Base-by-base conservation (phyloP, 163 green algal species). In the Smithsoniella earleae region DNA sequence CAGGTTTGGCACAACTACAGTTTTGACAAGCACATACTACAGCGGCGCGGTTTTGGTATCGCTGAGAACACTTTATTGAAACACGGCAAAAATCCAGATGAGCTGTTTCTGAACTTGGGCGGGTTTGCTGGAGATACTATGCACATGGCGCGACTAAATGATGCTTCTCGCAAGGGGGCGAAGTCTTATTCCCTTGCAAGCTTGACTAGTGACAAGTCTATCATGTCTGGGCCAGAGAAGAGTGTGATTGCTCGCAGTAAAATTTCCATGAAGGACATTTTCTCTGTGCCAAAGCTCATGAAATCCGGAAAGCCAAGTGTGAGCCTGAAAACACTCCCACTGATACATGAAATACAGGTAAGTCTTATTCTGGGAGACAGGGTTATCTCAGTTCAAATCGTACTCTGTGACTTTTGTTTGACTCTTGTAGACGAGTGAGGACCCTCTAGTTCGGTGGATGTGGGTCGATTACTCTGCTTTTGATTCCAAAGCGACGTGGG, bases 1-100 rank as follows among this genome's bases (percentile, higher is more conserved):
- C 78, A 90, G 82, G 86, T 97, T 33, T 98, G 92, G 92, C 91
- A 97, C 85, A 98, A 98, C 81, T 98, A 97, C 79, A 86, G 86
- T 36, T 98, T 98, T 74, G 93, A 98, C 82, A 86, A 91, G 1
- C 93, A 98, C 80, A 90, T 98, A 33, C 69, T 95, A 62, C 72
- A 81, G 52, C 87, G 88, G 22, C 74, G 80, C 78, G 82, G 79
- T 78, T 30, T 81, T 85, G 25, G 30, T 37, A 74, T 74, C 18
- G 27, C 64, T 13, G 28, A 22, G 25, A 6, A 30, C 5, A 20
- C 5, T 36, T 22, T 74, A 37, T 1, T 36, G 31, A 20, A 74
- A 25, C 37, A 33, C 4, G 36, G 36, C 3, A 66, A 88, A 62
- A 77, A 80, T 52, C 78, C 80, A 30, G 46, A 76, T 25, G 69